Evolutionary conservation across 768 basidiomycete species (phyloP).

Genomic region (Asterophora parasitica): DNA sequence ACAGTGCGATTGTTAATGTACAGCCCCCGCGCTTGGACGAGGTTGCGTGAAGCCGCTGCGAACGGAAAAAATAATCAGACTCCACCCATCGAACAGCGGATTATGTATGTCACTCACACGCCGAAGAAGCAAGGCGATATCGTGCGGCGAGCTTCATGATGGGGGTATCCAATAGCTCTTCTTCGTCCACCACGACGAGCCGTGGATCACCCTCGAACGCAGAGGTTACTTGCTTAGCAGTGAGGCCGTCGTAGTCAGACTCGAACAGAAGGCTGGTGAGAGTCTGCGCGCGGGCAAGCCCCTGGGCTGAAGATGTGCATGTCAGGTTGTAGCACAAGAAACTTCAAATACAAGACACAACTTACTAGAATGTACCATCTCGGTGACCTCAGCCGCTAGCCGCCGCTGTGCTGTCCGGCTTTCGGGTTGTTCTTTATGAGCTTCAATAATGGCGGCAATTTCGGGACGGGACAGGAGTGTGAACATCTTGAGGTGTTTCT

Average conservation of each 20-base stretch:
- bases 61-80: conserved; percentile 4
- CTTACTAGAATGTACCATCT: conserved; percentile 42
- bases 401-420: conserved; percentile 42
- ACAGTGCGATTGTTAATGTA: conserved; percentile 66
- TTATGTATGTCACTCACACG: conserved; percentile 45
- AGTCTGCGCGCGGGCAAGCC: conserved; percentile 35
- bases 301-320: conserved; percentile 26
- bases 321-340: neutral
- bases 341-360: neutral
- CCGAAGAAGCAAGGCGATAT: conserved; percentile 56
- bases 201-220: conserved; percentile 66
- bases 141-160: conserved; percentile 58
- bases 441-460: conserved; percentile 51
- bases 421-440: conserved; percentile 50
- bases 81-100: neutral
- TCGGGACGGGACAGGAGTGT: conserved; percentile 63
- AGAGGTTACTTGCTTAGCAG: conserved; percentile 48
- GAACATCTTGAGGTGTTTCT: conserved; percentile 75
- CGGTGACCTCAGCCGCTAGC: conserved; percentile 50
- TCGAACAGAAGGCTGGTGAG: conserved; percentile 43
- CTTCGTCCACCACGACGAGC: conserved; percentile 45
- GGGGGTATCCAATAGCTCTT: conserved; percentile 48
- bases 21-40: conserved; percentile 62
- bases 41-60: conserved; percentile 59
- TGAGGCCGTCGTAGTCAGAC: conserved; percentile 40